phyloP scores from a whole-genome alignment of 192 early-diverging fungal species.

The Piromyces finnis region DNA sequence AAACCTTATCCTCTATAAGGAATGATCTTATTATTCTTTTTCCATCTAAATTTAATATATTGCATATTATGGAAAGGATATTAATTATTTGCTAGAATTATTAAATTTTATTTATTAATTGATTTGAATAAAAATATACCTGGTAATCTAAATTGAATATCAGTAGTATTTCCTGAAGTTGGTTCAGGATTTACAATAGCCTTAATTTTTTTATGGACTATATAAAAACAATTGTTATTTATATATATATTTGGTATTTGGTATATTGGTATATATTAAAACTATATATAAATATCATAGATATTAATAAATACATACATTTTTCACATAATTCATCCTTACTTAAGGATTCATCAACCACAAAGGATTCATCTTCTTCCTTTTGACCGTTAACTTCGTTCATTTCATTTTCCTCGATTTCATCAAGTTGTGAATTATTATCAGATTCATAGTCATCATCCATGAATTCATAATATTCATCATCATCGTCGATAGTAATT shows the following conservation, averaged over 20 bases:
- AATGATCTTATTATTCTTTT: constrained; percentile 58
- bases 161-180: constrained; percentile 23
- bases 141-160: constrained; percentile 68
- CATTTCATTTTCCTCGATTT: background rate
- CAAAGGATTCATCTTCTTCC: background rate
- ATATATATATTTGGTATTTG: too few species aligned
- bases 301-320: background rate
- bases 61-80: too few species aligned
- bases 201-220: constrained; percentile 5
- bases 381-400: background rate
- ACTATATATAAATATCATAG: too few species aligned
- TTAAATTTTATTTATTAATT: too few species aligned
- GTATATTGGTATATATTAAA: too few species aligned
- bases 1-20: constrained; percentile 49
- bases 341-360: background rate
- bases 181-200: constrained; percentile 22
- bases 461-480: background rate
- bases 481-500: background rate
- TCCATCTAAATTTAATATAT: constrained; percentile 39
- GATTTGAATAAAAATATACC: too few species aligned
- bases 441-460: background rate
- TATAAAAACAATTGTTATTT: too few species aligned
- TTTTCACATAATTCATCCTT: background rate
- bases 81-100: too few species aligned
- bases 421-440: background rate